These are phyloP conservation scores for Thielaviopsis punctulata DNA, from an alignment of 2,329 filamentous ascomycete species.

Conservation along the genomic window DNA sequence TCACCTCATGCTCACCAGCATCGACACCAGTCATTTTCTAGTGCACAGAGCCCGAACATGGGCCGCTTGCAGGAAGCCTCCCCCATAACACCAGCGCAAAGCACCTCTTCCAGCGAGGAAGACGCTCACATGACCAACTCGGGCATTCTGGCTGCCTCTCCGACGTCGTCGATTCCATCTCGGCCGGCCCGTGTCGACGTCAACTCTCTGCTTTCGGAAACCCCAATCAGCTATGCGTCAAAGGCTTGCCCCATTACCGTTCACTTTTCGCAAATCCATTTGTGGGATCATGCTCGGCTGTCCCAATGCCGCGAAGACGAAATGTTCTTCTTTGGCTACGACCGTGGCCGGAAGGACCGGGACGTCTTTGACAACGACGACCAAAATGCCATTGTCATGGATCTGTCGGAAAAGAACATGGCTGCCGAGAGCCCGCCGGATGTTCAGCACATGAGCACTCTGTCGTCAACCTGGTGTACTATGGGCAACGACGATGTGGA, in stretches of 20 bases:
- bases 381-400: constrained; percentile 40
- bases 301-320: constrained; percentile 15
- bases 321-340: constrained; percentile 47
- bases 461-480: constrained; percentile 8
- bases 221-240: constrained; percentile 18
- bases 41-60: constrained; percentile 1
- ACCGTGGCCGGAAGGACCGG: constrained; percentile 50
- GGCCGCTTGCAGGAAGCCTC: constrained; percentile 14
- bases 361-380: constrained; percentile 60
- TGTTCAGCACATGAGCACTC: constrained; percentile 4
- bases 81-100: constrained; percentile 25
- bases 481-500: constrained; percentile 19
- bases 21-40: constrained; percentile 3
- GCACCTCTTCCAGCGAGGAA: constrained; percentile 23
- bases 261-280: constrained; percentile 1
- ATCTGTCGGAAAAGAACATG: constrained; percentile 14
- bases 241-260: constrained; percentile 2
- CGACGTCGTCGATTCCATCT: constrained; percentile 13
- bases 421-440: constrained; percentile 10
- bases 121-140: constrained; percentile 15
- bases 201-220: constrained; percentile 42
- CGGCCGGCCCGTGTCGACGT: constrained; percentile 36
- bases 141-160: constrained; percentile 13
- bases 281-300: constrained; percentile 5
- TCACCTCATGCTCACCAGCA: neutral